Evolutionary conservation across 768 basidiomycete genomes (phyloP).

Genomic region (Russula virescens): DNA sequence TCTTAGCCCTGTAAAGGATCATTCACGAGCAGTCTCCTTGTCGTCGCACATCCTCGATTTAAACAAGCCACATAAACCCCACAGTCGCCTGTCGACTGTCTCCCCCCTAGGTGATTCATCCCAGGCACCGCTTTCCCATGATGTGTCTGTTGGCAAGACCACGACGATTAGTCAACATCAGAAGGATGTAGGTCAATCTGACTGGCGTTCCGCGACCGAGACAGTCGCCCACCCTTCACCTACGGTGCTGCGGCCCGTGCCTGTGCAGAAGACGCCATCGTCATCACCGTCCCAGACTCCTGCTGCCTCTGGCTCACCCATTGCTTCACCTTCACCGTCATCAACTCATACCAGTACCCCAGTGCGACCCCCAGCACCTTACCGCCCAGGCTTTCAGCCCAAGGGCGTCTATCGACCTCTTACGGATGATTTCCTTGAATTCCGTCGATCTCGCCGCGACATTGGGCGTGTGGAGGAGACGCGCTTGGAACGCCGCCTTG

Average conservation of each 20-base stretch:
- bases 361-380: constrained; percentile 45
- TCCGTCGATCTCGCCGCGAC: constrained; percentile 36
- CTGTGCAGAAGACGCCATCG: constrained; percentile 18
- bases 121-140: constrained; percentile 7
- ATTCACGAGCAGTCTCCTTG: constrained; percentile 23
- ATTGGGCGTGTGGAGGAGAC: constrained; percentile 69
- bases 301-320: constrained; percentile 16
- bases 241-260: background rate
- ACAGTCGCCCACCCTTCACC: background rate
- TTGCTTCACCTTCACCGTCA: constrained; percentile 24
- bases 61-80: constrained; percentile 14
- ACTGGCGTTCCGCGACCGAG: background rate
- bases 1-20: constrained; percentile 29
- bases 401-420: constrained; percentile 72
- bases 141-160: background rate
- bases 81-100: constrained; percentile 23
- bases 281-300: constrained; percentile 25
- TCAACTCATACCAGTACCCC: constrained; percentile 20
- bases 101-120: constrained; percentile 12
- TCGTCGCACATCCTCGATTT: constrained; percentile 23
- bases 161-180: background rate
- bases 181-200: background rate
- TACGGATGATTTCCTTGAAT: constrained; percentile 73
- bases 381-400: constrained; percentile 92
- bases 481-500: constrained; percentile 78